Conservation (phyloP, 169 alveolate genomes). For the Plasmodium coatneyi region DNA sequence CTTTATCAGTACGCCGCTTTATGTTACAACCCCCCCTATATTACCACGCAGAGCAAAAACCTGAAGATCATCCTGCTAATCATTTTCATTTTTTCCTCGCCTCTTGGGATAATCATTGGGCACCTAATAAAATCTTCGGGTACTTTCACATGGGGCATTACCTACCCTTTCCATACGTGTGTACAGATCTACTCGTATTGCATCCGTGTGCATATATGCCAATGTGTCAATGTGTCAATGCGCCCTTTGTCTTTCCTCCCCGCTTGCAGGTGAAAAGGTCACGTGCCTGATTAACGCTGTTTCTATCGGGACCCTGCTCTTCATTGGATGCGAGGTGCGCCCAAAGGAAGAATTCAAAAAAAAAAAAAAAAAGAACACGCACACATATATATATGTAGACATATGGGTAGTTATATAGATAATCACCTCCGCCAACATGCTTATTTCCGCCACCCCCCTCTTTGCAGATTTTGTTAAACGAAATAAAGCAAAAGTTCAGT, state of each 20-base stretch:
- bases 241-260: background rate
- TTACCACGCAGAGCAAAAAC: conserved; percentile 12
- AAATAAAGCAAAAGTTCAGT: conserved; percentile 29
- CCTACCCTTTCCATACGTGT: background rate
- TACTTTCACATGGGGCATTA: background rate
- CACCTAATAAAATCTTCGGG: conserved; percentile 43
- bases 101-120: conserved; percentile 48
- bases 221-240: background rate
- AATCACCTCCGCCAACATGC: background rate
- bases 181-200: background rate
- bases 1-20: background rate
- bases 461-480: conserved; percentile 55
- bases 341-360: too few relatives aligned
- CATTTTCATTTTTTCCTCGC: conserved; percentile 42
- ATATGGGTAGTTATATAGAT: background rate
- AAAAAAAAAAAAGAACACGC: background rate
- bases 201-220: background rate
- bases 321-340: conserved; percentile 66
- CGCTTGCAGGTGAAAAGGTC: conserved; percentile 17
- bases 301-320: conserved; percentile 54
- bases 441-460: background rate
- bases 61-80: conserved; percentile 23
- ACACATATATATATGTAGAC: background rate
- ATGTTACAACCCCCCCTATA: background rate
- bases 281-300: conserved; percentile 53